Percentiles rank a stretch among this genome's conserved stretches.
These are phyloP conservation scores for Zopfochytrium polystomum DNA, from an alignment of 371 early-diverging fungal species.

Conservation along the genomic window DNA sequence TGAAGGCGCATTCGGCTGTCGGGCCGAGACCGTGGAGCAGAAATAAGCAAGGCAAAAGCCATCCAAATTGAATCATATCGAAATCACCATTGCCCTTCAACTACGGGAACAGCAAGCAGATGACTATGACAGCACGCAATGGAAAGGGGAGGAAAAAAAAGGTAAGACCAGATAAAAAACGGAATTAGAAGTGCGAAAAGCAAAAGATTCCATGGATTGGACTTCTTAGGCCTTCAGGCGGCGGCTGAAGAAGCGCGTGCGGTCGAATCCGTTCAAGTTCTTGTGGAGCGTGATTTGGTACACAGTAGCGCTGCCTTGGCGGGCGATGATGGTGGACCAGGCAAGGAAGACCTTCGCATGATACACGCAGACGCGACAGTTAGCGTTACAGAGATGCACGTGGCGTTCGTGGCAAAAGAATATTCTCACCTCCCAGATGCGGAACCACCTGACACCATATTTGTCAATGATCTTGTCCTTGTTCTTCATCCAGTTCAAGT, in stretches of 20 bases:
- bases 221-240: slow-evolving; percentile 21
- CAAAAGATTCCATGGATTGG: too few species aligned
- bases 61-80: too few species aligned
- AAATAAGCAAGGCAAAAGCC: too few species aligned
- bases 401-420: too few species aligned
- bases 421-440: slow-evolving; percentile 48
- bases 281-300: slow-evolving; percentile 95
- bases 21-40: too few species aligned
- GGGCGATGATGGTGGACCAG: slow-evolving; percentile 89
- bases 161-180: background rate
- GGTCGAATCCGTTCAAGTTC: slow-evolving; percentile 91
- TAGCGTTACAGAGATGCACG: slow-evolving; percentile 1
- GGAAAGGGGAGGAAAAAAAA: background rate
- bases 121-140: background rate
- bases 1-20: too few species aligned
- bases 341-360: slow-evolving; percentile 84
- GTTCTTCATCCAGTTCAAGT: slow-evolving; percentile 94
- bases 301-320: slow-evolving; percentile 93
- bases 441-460: slow-evolving; percentile 81
- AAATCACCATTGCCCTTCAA: too few species aligned
- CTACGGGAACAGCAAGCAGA: too few species aligned
- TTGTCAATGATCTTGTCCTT: slow-evolving; percentile 73
- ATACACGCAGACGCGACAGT: slow-evolving; percentile 16
- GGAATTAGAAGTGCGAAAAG: background rate
- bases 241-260: slow-evolving; percentile 45